phyloP scores from a whole-genome alignment of 2,329 filamentous ascomycete genomes.

The Xylariaceae sp. region DNA sequence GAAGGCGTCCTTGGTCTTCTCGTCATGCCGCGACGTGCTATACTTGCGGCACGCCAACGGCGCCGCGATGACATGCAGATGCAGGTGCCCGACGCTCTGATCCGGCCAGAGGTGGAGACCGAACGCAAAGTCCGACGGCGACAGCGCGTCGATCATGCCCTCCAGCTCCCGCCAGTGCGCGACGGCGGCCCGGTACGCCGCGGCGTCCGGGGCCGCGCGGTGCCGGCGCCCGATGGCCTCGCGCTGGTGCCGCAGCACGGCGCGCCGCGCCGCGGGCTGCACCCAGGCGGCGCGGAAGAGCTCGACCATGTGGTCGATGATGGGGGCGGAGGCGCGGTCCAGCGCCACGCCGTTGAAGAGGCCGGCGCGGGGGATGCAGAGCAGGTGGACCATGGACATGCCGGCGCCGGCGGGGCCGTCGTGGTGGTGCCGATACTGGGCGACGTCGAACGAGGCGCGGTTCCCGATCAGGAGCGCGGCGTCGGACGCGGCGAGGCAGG shows the following conservation, averaged over 20 bases:
- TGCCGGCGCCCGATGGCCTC: slow-evolving; percentile 2
- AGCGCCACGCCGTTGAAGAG: slow-evolving; percentile 22
- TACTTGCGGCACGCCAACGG: slow-evolving; percentile 5
- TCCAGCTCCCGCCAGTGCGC: slow-evolving; percentile 8
- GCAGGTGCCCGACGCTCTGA: slow-evolving; percentile 15
- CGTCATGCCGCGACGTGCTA: slow-evolving; percentile 14
- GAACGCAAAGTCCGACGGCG: slow-evolving; percentile 14
- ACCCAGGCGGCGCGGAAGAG: slow-evolving; percentile 12
- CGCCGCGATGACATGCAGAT: slow-evolving; percentile 18
- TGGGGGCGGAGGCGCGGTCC: background rate
- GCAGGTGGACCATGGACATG: slow-evolving; percentile 21
- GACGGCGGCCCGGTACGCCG: background rate
- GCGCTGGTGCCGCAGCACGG: slow-evolving; percentile 10
- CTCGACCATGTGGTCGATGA: slow-evolving; percentile 15
- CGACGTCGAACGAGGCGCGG: slow-evolving; percentile 13
- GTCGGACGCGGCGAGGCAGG: slow-evolving; percentile 2
- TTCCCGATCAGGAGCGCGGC: slow-evolving; percentile 14
- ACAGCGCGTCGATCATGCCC: slow-evolving; percentile 2
- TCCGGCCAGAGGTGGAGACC: slow-evolving; percentile 19
- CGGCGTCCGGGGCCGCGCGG: background rate
- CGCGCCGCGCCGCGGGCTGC: background rate
- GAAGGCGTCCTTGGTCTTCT: slow-evolving; percentile 17
- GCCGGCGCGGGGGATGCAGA: slow-evolving; percentile 12
- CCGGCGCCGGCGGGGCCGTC: slow-evolving; percentile 4
- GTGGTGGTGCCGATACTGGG: slow-evolving; percentile 10